These are phyloP conservation scores for Onygena corvina DNA, from an alignment of 2,329 filamentous ascomycete genomes.

Conservation along the genomic window DNA sequence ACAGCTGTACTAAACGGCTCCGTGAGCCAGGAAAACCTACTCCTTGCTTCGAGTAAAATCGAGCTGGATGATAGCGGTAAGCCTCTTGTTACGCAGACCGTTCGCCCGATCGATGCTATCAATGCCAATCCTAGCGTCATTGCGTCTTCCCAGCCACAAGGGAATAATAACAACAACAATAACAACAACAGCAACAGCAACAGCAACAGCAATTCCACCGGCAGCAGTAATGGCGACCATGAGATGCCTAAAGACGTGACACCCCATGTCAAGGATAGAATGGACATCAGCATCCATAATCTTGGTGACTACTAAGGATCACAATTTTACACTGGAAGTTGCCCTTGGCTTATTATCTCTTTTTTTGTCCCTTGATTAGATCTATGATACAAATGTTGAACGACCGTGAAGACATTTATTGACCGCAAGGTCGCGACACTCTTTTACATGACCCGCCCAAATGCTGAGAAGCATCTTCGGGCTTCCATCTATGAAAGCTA, in stretches of 20 bases:
- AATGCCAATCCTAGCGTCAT: neutral
- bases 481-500: no score
- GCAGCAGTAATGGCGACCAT: constrained; percentile 10
- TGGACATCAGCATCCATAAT: constrained; percentile 54
- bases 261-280: constrained; percentile 37
- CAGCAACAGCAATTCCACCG: no score
- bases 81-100: constrained; percentile 23
- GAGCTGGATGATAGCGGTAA: constrained; percentile 45
- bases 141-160: neutral
- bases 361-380: neutral
- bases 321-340: neutral
- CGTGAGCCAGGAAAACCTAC: constrained; percentile 48
- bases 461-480: no score
- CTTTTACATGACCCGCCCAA: neutral
- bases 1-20: constrained; percentile 52
- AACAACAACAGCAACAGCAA: neutral
- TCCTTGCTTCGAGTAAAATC: constrained; percentile 51
- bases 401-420: constrained; percentile 1
- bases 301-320: constrained; percentile 37
- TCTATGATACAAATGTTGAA: constrained; percentile 2
- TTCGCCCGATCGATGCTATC: constrained; percentile 35
- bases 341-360: neutral
- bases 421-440: constrained; percentile 1
- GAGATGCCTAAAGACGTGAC: constrained; percentile 19
- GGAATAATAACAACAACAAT: neutral